A percentile compares a stretch with the other conserved stretches of the same genome.
phyloP scores from a whole-genome alignment of 768 basidiomycete genomes.

The Piloderma croceum region DNA sequence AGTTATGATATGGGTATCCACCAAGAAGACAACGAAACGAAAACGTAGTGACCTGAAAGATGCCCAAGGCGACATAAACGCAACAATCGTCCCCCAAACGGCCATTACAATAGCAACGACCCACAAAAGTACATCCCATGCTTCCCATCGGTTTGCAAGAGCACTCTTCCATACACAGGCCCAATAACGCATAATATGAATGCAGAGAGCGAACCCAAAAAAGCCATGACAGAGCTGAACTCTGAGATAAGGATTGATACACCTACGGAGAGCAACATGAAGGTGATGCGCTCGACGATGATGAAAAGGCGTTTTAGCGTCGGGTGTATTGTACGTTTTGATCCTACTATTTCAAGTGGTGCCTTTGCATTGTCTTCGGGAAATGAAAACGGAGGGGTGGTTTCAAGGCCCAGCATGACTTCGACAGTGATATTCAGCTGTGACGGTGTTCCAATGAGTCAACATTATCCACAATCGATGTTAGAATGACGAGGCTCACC shows the following conservation, averaged over 20 bases:
- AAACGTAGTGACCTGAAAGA: no score
- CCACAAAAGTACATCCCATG: constrained; percentile 53
- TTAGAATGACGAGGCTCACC: constrained; percentile 34
- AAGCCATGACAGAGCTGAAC: constrained; percentile 81
- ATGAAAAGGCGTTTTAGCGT: constrained; percentile 37
- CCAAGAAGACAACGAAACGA: no score
- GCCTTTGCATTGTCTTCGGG: constrained; percentile 33
- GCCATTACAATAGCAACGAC: constrained; percentile 57
- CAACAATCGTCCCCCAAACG: constrained; percentile 68
- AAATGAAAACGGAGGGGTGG: constrained; percentile 21
- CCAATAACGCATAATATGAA: constrained; percentile 71
- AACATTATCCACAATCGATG: not conserved
- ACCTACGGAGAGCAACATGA: constrained; percentile 55
- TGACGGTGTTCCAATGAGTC: constrained; percentile 1
- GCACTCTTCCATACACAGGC: constrained; percentile 68
- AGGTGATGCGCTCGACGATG: constrained; percentile 48
- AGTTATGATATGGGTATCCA: no score
- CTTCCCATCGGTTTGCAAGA: constrained; percentile 42
- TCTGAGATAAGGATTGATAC: constrained; percentile 75
- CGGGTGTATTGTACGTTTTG: constrained; percentile 22
- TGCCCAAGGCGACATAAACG: constrained; percentile 45
- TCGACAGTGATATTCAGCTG: constrained; percentile 83
- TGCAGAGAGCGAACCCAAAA: constrained; percentile 86
- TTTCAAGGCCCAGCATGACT: constrained; percentile 64
- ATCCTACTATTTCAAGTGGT: constrained; percentile 5